Evolutionary conservation across 1,284 basidiomycete species (phyloP), one percentile per base, ranked within the genome.

Genomic region (Puccinia novopanici): DNA sequence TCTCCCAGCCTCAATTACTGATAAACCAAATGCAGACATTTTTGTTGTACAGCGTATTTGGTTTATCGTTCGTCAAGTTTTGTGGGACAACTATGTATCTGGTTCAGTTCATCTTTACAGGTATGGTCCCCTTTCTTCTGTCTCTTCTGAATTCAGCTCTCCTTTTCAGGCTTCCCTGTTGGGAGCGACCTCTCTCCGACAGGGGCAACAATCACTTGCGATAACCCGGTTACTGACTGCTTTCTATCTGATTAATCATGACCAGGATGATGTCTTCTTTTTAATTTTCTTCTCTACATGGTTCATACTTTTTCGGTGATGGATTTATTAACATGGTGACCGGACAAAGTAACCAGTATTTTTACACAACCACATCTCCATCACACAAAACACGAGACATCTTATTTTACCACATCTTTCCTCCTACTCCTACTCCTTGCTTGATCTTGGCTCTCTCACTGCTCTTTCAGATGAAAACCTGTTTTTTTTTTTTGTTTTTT

Each of bases 41-140:
- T 85, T 88, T 94, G 81, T 86, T 94, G 76, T 92, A 90, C 86
- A 93, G 92, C 2, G 93, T 96, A 57, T 92, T 93, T 2, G 91
- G 92, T 19, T 89, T 96, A 40, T 82, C 83, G 24, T 55, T 78
- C 37, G 70, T 82, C 50, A 82, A 81, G 57, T 78, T 82, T 59
- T 72, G 75, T 63, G 82, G 82, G 40, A 61, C 65, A 22, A 81
- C 63, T 17, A 37, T 75, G 48, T 80, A 80, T 48, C 37, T 80
- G 17, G 52, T 77, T 9, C 75, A 77, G 65, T 77, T 77, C 34
- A 55, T 77, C 12, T 77, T 77, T 68, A 77, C 75, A 54, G 75
- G 75, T 77, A 63, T 3, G 40, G 59, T 22, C 27, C 27, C 27
- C 8, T 37, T 22, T 42, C 4, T 42, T 40, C 3, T 57, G 22